phyloP scores from a whole-genome alignment of 2,329 filamentous ascomycete species.

The Fusarium succisae region DNA sequence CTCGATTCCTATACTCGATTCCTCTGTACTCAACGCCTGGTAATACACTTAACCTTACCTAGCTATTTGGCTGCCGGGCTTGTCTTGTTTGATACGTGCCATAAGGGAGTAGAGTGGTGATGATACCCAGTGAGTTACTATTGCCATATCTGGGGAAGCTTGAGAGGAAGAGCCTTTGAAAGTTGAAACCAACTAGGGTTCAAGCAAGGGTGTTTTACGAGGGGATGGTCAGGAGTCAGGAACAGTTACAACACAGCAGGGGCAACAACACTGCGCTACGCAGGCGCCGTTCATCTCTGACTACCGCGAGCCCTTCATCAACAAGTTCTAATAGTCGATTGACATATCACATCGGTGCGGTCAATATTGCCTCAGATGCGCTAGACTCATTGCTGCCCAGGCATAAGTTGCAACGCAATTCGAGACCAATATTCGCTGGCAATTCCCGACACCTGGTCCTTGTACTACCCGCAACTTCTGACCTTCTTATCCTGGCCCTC shows the following conservation, averaged over 20 bases:
- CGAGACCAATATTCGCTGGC: constrained; percentile 21
- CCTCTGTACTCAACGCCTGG: neutral
- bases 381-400: neutral
- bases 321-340: constrained; percentile 13
- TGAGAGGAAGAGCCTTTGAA: constrained; percentile 29
- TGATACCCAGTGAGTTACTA: constrained; percentile 3
- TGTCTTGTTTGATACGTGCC: neutral
- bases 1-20: constrained; percentile 16
- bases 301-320: constrained; percentile 35
- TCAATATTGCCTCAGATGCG: constrained; percentile 4
- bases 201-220: constrained; percentile 29
- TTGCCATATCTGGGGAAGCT: constrained; percentile 38
- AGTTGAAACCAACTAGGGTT: constrained; percentile 23
- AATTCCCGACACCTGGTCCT: constrained; percentile 1
- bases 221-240: constrained; percentile 20
- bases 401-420: neutral
- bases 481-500: neutral
- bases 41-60: neutral
- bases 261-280: constrained; percentile 13
- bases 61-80: neutral
- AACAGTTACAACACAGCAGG: constrained; percentile 33
- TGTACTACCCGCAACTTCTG: neutral
- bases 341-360: neutral
- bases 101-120: constrained; percentile 23
- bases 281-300: constrained; percentile 34